Conservation (phyloP, 768 basidiomycete genomes). For the Hygrophoropsis aurantiaca region DNA sequence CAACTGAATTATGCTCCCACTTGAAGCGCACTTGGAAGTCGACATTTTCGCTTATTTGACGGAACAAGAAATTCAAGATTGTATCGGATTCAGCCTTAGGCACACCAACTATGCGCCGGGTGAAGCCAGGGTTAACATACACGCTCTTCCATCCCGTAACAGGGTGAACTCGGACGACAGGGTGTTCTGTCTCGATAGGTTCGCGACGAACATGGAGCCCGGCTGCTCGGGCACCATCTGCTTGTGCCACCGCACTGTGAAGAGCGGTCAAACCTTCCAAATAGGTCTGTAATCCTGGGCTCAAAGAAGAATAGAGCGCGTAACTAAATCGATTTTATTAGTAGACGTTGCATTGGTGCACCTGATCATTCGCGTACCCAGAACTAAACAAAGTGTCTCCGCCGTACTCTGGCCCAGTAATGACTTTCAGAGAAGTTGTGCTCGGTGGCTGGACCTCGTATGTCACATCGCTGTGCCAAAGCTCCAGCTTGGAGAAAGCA, state of each 20-base stretch:
- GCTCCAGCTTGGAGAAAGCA: conserved; percentile 70
- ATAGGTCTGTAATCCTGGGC: conserved; percentile 72
- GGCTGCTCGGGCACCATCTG: conserved; percentile 69
- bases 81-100: conserved; percentile 83
- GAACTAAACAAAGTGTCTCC: conserved; percentile 85
- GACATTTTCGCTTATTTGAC: conserved; percentile 64
- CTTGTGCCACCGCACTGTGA: conserved; percentile 77
- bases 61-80: conserved; percentile 69
- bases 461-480: conserved; percentile 82
- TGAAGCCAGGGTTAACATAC: conserved; percentile 84
- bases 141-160: conserved; percentile 83
- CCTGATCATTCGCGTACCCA: conserved; percentile 44
- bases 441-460: conserved; percentile 85
- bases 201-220: conserved; percentile 70
- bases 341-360: not conserved
- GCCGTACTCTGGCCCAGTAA: conserved; percentile 68
- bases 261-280: conserved; percentile 72
- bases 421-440: conserved; percentile 72
- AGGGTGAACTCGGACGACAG: conserved; percentile 82
- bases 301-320: conserved; percentile 81
- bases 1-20: conserved; percentile 75
- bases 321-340: conserved; percentile 45
- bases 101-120: conserved; percentile 72
- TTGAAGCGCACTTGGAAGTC: conserved; percentile 77
- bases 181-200: conserved; percentile 70